phyloP scores from a whole-genome alignment of 2,329 filamentous ascomycete species.

The Neophaeococcomyces mojaviensis region DNA sequence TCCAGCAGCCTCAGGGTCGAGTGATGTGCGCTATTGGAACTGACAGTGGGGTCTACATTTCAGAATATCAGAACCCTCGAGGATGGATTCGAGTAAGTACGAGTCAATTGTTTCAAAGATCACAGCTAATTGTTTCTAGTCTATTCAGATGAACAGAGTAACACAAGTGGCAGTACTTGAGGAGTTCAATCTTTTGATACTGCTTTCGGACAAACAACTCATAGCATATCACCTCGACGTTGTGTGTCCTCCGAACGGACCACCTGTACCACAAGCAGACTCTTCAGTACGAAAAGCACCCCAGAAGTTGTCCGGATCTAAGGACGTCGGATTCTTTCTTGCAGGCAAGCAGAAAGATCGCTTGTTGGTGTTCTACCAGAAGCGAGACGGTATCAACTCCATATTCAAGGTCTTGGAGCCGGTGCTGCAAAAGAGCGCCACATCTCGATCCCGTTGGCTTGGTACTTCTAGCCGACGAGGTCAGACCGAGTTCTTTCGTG shows the following conservation, averaged over 20 bases:
- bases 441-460: constrained; percentile 67
- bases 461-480: constrained; percentile 52
- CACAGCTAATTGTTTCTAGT: constrained; percentile 44
- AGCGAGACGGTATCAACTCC: constrained; percentile 82
- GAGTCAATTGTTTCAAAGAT: constrained; percentile 12
- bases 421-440: constrained; percentile 83
- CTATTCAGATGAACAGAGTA: constrained; percentile 67
- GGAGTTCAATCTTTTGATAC: constrained; percentile 85
- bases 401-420: constrained; percentile 95
- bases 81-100: constrained; percentile 78
- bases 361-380: constrained; percentile 92
- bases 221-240: constrained; percentile 92
- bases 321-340: constrained; percentile 94
- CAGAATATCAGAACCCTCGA: constrained; percentile 79
- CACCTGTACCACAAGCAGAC: constrained; percentile 55
- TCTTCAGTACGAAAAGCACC: constrained; percentile 79
- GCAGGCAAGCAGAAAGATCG: constrained; percentile 96
- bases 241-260: constrained; percentile 52
- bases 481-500: constrained; percentile 88
- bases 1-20: constrained; percentile 70
- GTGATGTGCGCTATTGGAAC: constrained; percentile 90
- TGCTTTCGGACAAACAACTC: constrained; percentile 84
- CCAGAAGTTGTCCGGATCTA: constrained; percentile 75
- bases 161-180: constrained; percentile 93
- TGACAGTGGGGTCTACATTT: constrained; percentile 86